Base-by-base conservation (phyloP, 495 filamentous ascomycete species). In the Lindgomyces ingoldianus region DNA sequence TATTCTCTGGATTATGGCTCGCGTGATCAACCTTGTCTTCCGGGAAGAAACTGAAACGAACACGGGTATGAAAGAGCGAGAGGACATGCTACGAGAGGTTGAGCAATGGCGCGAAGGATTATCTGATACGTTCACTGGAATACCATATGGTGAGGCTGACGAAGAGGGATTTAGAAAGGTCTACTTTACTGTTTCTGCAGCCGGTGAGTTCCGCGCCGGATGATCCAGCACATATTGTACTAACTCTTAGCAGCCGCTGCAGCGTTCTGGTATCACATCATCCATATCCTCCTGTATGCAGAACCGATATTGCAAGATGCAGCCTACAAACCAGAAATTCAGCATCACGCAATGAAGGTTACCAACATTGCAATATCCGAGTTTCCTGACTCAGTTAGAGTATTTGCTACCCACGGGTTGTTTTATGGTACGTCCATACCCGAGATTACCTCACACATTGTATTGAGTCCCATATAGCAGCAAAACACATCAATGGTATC, bases 121-220 rank as follows among this genome's bases (percentile, higher is more conserved):
- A 3, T 45, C 60, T 16, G 65, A 55, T 25, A 51, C 65, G 0
- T 69, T 69, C 29, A 36, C 46, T 16, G 65, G 65, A 4, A 57
- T 69, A 10, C 61, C 54, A 4, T 69, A 69, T 27, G 65, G 63
- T 14, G 50, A 64, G 1, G 39, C 45, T 8, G 60, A 62, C n/a
- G 65, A 69, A 33, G 53, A 64, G 12, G 65, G 65, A 16, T 69
- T 69, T 33, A 27, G 33, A 10, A 64, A 48, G 42, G 29, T 60
- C n/a, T 69, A 64, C 49, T 69, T 69, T 49, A 56, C 65, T 18
- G 60, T 69, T 21, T 50, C 65, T 21, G 53, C 61, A 48, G 65
- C 65, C 39, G 64, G 64, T 67, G 36, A 56, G 64, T 62, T 30
- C 36, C 14, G 36, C 22, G 30, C 9, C 33, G 27, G 18, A n/a